Evolutionary conservation across 2,329 filamentous ascomycete genomes (phyloP).

Genomic region (Beauveria medogensis): DNA sequence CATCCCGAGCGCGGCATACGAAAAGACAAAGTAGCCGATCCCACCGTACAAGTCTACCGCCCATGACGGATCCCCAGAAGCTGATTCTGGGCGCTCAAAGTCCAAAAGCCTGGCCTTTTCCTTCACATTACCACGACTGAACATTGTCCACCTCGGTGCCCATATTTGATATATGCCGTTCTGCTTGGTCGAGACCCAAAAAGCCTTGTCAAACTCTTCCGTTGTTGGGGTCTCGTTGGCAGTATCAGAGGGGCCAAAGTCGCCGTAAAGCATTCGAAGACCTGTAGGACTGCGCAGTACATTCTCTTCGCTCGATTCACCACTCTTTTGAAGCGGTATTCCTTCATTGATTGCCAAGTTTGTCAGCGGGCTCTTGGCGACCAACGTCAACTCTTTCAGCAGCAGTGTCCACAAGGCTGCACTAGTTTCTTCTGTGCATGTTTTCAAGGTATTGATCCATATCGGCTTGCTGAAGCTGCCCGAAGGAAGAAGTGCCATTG

Average conservation of each 20-base stretch:
- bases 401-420: slow-evolving; percentile 40
- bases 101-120: slow-evolving; percentile 73
- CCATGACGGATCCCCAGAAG: slow-evolving; percentile 28
- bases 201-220: slow-evolving; percentile 54
- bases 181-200: slow-evolving; percentile 75
- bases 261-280: slow-evolving; percentile 61
- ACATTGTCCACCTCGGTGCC: slow-evolving; percentile 91
- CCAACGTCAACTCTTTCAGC: slow-evolving; percentile 36
- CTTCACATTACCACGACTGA: slow-evolving; percentile 79
- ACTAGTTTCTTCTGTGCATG: slow-evolving; percentile 17
- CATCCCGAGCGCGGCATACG: slow-evolving; percentile 65
- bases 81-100: slow-evolving; percentile 29
- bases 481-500: slow-evolving; percentile 52
- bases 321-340: slow-evolving; percentile 40
- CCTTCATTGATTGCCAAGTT: slow-evolving; percentile 55
- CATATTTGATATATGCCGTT: slow-evolving; percentile 77
- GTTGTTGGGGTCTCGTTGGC: slow-evolving; percentile 22
- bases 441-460: slow-evolving; percentile 33
- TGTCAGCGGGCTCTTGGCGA: slow-evolving; percentile 36
- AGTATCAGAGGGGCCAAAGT: slow-evolving; percentile 54
- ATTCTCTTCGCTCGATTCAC: slow-evolving; percentile 43
- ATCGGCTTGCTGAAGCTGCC: slow-evolving; percentile 42
- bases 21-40: slow-evolving; percentile 90
- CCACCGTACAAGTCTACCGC: slow-evolving; percentile 83
- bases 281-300: slow-evolving; percentile 64